phyloP scores from a whole-genome alignment of 805 yeast species.

The Torulaspora maleeae region DNA sequence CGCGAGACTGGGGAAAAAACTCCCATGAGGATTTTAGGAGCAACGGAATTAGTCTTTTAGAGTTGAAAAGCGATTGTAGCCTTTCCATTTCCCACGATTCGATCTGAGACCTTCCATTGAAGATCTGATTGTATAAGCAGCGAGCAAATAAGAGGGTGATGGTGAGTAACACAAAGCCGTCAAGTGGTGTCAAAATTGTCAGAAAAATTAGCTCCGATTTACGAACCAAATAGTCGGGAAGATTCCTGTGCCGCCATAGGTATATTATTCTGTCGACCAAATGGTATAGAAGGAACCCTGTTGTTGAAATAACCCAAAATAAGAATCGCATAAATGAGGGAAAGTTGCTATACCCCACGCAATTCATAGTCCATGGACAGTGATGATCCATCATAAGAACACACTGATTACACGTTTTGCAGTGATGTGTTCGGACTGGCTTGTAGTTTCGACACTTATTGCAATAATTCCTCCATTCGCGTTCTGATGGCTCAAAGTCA shows the following conservation, averaged over 20 bases:
- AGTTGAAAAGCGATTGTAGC: constrained; percentile 57
- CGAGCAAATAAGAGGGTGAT: constrained; percentile 57
- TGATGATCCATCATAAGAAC: constrained; percentile 92
- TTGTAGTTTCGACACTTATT: constrained; percentile 65
- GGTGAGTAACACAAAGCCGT: constrained; percentile 55
- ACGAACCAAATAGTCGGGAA: constrained; percentile 54
- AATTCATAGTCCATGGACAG: constrained; percentile 89
- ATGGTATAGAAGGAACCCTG: constrained; percentile 44
- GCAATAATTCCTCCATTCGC: constrained; percentile 62
- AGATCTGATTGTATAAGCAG: constrained; percentile 49
- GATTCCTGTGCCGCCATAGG: constrained; percentile 46
- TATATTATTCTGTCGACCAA: constrained; percentile 39
- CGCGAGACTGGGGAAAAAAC: constrained; percentile 34
- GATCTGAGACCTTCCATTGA: constrained; percentile 77
- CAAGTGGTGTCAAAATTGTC: constrained; percentile 49
- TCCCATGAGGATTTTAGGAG: constrained; percentile 46
- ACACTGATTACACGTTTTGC: constrained; percentile 68
- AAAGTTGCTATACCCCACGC: constrained; percentile 74
- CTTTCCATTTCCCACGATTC: constrained; percentile 92
- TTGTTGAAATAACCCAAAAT: constrained; percentile 54
- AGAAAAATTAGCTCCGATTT: constrained; percentile 52
- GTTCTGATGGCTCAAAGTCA: constrained; percentile 40
- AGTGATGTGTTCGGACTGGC: constrained; percentile 84
- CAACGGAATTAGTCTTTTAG: constrained; percentile 42
- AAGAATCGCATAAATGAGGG: constrained; percentile 80